These are phyloP conservation scores for Corynascus novoguineensis DNA, from an alignment of 495 filamentous ascomycete species.

Conservation along the genomic window DNA sequence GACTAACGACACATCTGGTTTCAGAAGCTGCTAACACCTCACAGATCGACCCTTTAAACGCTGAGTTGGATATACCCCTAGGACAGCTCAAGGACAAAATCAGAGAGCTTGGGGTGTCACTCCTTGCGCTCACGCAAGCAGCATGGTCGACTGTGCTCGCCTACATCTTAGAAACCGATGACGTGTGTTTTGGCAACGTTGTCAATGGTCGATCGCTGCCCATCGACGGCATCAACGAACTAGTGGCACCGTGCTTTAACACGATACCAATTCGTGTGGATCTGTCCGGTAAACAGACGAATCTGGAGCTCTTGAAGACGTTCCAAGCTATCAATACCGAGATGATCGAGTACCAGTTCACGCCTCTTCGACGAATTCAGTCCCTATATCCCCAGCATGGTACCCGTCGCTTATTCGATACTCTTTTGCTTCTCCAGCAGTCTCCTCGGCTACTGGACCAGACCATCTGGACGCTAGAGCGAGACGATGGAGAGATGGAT, in stretches of 20 bases:
- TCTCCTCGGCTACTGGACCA: conserved; percentile 45
- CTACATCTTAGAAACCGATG: conserved; percentile 44
- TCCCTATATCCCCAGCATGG: conserved; percentile 28
- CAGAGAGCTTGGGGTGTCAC: conserved; percentile 50
- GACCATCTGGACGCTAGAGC: conserved; percentile 57
- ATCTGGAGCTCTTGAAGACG: conserved; percentile 47
- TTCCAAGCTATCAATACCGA: conserved; percentile 55
- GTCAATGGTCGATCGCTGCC: conserved; percentile 65
- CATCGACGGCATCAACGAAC: conserved; percentile 57
- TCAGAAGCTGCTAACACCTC: neutral
- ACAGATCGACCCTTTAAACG: neutral
- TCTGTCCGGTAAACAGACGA: conserved; percentile 37
- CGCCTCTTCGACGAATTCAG: conserved; percentile 60
- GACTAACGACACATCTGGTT: conserved; percentile 30
- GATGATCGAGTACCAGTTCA: conserved; percentile 59
- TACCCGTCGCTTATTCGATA: conserved; percentile 60
- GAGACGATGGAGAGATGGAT: conserved; percentile 72
- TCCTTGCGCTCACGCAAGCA: conserved; percentile 61
- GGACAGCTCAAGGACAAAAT: conserved; percentile 42
- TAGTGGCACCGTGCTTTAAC: conserved; percentile 84
- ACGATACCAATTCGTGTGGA: conserved; percentile 71
- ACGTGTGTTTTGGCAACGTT: conserved; percentile 80
- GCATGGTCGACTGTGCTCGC: conserved; percentile 60
- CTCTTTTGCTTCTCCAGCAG: conserved; percentile 67
- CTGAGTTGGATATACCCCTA: conserved; percentile 27